Evolutionary conservation across 202 grass and related monocot species (phyloP), one percentile per base, ranked within the genome.

Genomic region (Bolboschoenoplectus hybrid): DNA sequence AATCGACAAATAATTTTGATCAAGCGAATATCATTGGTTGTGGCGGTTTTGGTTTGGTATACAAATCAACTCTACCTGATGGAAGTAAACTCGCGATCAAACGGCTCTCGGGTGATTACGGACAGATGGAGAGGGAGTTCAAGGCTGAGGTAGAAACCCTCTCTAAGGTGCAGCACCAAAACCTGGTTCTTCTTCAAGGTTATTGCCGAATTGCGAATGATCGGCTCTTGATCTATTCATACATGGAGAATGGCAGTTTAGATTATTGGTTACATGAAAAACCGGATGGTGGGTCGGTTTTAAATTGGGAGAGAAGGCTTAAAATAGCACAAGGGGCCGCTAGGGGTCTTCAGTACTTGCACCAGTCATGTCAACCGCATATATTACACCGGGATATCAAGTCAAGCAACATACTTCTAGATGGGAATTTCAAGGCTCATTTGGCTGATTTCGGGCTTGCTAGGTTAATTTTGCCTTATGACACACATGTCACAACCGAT

Each of bases 401-500:
- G 66, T 98, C 95, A 73, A 95, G 95, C 82, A 98, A 98, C 81
- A 98, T 98, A 73, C 90, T 98, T 87, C 87, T 98, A 16, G 87
- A 98, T 82, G 85, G 89, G 55, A 91, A 95, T 81, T 98, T 95
- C 84, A 87, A 98, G 85, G 93, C 95, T 82, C 90, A 90, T 87
- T 89, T 98, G 82, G 95, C 95, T 74, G 95, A 98, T 91, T 98
- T 98, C 84, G 95, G 95, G 65, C 95, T 98, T 87, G 95, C 95
- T 34, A 91, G 93, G 87, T 89, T 98, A 61, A 98, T 98, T 83
- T 90, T 89, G 68, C 95, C 95, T 9, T 98, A 93, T 82, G 95
- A 94, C 67, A 98, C 95, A 81, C 95, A 98, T 87, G 95, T 98
- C 50, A 95, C 95, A 53, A 98, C 95, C 44, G 95, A 98, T 50